Evolutionary conservation across 2,329 filamentous ascomycete genomes (phyloP).

Genomic region (Cladosporium austrohemisphaericum): DNA sequence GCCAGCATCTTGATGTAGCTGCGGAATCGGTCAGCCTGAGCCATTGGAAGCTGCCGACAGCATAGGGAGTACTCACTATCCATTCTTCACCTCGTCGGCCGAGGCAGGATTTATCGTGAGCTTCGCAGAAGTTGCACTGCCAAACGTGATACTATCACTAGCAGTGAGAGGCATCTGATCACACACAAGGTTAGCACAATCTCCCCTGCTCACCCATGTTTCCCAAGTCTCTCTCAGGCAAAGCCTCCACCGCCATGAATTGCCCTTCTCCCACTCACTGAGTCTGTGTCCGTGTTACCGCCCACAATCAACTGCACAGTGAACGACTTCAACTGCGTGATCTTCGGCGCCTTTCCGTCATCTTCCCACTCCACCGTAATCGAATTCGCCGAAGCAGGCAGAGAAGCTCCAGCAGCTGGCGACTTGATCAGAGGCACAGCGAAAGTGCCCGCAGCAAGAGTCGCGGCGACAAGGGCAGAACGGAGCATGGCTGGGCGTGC

Average conservation of each 20-base stretch:
- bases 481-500: slow-evolving; percentile 1
- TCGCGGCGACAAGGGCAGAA: slow-evolving; percentile 5
- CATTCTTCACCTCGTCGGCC: slow-evolving; percentile 44
- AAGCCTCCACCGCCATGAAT: background rate
- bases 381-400: slow-evolving; percentile 38
- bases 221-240: background rate
- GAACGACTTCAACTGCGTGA: slow-evolving; percentile 53
- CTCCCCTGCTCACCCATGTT: background rate
- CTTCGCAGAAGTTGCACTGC: slow-evolving; percentile 5
- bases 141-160: background rate
- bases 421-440: slow-evolving; percentile 54
- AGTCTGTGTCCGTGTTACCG: slow-evolving; percentile 41
- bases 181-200: background rate
- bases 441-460: slow-evolving; percentile 37
- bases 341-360: slow-evolving; percentile 46
- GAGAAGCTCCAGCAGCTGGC: slow-evolving; percentile 50
- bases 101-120: slow-evolving; percentile 20
- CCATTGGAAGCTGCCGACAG: too few relatives aligned
- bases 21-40: slow-evolving; percentile 18
- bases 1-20: slow-evolving; percentile 60
- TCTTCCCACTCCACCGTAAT: slow-evolving; percentile 58
- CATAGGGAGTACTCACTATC: slow-evolving; percentile 59
- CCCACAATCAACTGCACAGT: slow-evolving; percentile 59
- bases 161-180: background rate
- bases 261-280: slow-evolving; percentile 2